Conservation (phyloP, 1,139 yeast genomes). For the Saccharomyces pastorianus region DNA sequence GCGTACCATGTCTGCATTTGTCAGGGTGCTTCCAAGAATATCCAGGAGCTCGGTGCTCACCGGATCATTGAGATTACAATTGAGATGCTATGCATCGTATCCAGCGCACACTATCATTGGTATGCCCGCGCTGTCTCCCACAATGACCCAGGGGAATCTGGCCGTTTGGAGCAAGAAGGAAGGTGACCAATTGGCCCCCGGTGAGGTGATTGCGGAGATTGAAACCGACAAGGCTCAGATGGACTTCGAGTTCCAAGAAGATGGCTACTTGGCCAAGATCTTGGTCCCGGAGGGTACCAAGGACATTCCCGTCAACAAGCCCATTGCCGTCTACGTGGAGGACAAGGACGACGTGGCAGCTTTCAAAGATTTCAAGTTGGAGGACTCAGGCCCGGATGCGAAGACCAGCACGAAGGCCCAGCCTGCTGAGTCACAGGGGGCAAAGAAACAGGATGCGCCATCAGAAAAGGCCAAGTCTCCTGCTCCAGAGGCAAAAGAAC, state of each 20-base stretch:
- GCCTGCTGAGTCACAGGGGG: slow-evolving; percentile 7
- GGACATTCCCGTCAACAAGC: slow-evolving; percentile 88
- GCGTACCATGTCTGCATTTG: slow-evolving; percentile 19
- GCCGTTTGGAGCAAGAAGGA: slow-evolving; percentile 82
- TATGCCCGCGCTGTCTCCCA: slow-evolving; percentile 89
- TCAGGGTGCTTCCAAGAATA: slow-evolving; percentile 26
- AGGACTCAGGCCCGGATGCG: slow-evolving; percentile 48
- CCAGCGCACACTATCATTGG: slow-evolving; percentile 58
- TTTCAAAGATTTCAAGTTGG: slow-evolving; percentile 78
- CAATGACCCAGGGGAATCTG: slow-evolving; percentile 93
- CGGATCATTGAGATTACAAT: slow-evolving; percentile 17
- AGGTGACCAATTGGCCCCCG: slow-evolving; percentile 82
- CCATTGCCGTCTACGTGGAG: slow-evolving; percentile 95
- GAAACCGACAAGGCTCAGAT: slow-evolving; percentile 98
- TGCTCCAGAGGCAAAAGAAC: slow-evolving; percentile 1
- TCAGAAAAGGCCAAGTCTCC: background rate
- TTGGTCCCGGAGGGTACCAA: slow-evolving; percentile 79
- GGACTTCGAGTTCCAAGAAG: slow-evolving; percentile 99
- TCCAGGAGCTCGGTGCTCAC: slow-evolving; percentile 17
- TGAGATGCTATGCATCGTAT: slow-evolving; percentile 36
- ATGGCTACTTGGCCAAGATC: slow-evolving; percentile 88
- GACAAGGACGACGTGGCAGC: slow-evolving; percentile 78
- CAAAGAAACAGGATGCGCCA: slow-evolving; percentile 13
- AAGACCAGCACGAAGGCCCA: background rate
- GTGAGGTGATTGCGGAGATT: slow-evolving; percentile 91